Percentiles rank a stretch among this genome's conserved stretches.
Conservation (phyloP, 371 early-diverging fungal species). For the Dichotomocladium elegans region DNA sequence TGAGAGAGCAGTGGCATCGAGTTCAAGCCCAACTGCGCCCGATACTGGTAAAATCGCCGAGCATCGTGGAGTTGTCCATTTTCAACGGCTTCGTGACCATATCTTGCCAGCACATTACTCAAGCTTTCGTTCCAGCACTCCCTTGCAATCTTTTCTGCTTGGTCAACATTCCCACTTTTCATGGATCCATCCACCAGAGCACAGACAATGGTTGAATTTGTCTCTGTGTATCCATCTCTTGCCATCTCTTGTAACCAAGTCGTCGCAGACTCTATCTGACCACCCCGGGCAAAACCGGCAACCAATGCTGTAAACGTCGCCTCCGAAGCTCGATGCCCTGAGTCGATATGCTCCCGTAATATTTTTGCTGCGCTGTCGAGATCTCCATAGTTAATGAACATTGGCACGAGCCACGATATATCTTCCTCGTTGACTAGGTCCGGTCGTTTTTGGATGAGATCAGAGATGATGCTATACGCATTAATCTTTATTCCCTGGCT, state of each 20-base stretch:
- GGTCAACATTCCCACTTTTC: slow-evolving; percentile 3
- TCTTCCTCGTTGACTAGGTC: neutral
- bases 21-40: slow-evolving; percentile 12
- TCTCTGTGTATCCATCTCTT: neutral
- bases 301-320: slow-evolving; percentile 25
- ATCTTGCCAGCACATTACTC: slow-evolving; percentile 12
- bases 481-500: too few species aligned
- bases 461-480: slow-evolving; percentile 7
- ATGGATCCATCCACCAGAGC: slow-evolving; percentile 17
- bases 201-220: slow-evolving; percentile 3
- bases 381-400: slow-evolving; percentile 7
- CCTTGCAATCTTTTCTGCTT: slow-evolving; percentile 10
- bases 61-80: slow-evolving; percentile 19
- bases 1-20: slow-evolving; percentile 6
- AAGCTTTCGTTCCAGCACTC: neutral
- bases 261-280: slow-evolving; percentile 8
- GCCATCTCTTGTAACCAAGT: slow-evolving; percentile 21
- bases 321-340: slow-evolving; percentile 8
- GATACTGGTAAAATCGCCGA: slow-evolving; percentile 15
- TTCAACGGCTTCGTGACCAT: slow-evolving; percentile 13
- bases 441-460: slow-evolving; percentile 1
- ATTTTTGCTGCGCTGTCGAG: slow-evolving; percentile 14
- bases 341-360: slow-evolving; percentile 2
- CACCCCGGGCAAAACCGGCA: slow-evolving; percentile 12
- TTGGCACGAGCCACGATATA: slow-evolving; percentile 1